Conservation (phyloP, 1,139 yeast species). For the Hanseniaspora uvarum region DNA sequence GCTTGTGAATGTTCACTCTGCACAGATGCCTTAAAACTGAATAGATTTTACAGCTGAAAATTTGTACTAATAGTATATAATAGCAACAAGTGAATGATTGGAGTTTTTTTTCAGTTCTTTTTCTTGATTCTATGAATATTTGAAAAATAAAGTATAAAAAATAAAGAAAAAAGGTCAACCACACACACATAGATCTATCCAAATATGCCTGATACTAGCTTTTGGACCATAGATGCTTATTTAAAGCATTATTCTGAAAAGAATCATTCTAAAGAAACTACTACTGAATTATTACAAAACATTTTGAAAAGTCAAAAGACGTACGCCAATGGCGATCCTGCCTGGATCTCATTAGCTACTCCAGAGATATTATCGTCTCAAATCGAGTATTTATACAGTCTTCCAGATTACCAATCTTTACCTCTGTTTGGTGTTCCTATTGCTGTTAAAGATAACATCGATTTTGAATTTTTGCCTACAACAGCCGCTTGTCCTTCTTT, state of each 20-base stretch:
- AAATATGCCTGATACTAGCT: slow-evolving; percentile 3
- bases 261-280: slow-evolving; percentile 48
- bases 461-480: slow-evolving; percentile 67
- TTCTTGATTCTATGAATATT: too few species aligned
- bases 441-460: slow-evolving; percentile 91
- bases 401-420: slow-evolving; percentile 39
- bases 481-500: slow-evolving; percentile 93
- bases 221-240: slow-evolving; percentile 66
- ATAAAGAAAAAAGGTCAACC: background rate
- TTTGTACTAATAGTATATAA: too few species aligned
- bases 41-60: too few species aligned
- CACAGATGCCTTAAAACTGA: too few species aligned
- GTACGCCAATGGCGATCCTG: slow-evolving; percentile 52
- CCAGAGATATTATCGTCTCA: slow-evolving; percentile 56
- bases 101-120: too few species aligned
- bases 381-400: slow-evolving; percentile 65
- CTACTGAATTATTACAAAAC: slow-evolving; percentile 41
- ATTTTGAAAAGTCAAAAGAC: slow-evolving; percentile 42
- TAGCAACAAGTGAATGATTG: too few species aligned
- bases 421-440: slow-evolving; percentile 77
- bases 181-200: background rate
- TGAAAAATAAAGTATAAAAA: too few species aligned
- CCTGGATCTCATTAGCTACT: slow-evolving; percentile 76
- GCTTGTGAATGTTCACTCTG: too few species aligned
- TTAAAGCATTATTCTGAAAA: slow-evolving; percentile 48